Evolutionary conservation across 176 grass and related monocot genomes (phyloP).

Genomic region (Bolboschoenus planiculmis): DNA sequence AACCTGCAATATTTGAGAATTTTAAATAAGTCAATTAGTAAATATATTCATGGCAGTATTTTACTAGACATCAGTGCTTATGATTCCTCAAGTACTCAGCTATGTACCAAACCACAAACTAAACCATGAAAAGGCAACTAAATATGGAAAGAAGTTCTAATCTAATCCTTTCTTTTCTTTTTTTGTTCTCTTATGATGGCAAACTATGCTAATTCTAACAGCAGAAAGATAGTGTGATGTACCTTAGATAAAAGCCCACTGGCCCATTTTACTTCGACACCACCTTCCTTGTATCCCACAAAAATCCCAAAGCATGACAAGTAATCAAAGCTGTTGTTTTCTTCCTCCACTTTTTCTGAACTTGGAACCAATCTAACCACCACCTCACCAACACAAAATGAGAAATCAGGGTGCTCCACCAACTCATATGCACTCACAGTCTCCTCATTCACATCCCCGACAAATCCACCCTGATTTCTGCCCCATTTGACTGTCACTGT

Average conservation of each 20-base stretch:
- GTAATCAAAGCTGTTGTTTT: conserved; percentile 37
- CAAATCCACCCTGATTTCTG: conserved; percentile 28
- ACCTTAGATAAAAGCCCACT: conserved; percentile 84
- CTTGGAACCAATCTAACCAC: conserved; percentile 54
- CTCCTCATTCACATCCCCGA: conserved; percentile 51
- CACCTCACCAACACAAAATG: conserved; percentile 65
- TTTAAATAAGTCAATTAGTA: background rate
- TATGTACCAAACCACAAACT: background rate
- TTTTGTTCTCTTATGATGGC: background rate
- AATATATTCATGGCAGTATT: background rate
- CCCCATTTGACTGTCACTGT: conserved; percentile 86
- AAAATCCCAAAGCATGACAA: conserved; percentile 84
- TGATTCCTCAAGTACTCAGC: background rate
- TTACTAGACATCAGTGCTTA: background rate
- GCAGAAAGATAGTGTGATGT: background rate
- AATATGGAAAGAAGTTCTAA: background rate
- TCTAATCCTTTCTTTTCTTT: background rate
- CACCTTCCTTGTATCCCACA: conserved; percentile 62
- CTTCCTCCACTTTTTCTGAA: conserved; percentile 42
- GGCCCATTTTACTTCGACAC: conserved; percentile 82
- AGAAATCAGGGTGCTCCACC: conserved; percentile 83
- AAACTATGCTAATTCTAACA: background rate
- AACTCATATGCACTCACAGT: conserved; percentile 88
- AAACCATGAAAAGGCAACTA: background rate
- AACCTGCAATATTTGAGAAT: conserved; percentile 48